phyloP scores from a whole-genome alignment of 352 stramenopile genomes.

The Phytophthora niederhauseri region DNA sequence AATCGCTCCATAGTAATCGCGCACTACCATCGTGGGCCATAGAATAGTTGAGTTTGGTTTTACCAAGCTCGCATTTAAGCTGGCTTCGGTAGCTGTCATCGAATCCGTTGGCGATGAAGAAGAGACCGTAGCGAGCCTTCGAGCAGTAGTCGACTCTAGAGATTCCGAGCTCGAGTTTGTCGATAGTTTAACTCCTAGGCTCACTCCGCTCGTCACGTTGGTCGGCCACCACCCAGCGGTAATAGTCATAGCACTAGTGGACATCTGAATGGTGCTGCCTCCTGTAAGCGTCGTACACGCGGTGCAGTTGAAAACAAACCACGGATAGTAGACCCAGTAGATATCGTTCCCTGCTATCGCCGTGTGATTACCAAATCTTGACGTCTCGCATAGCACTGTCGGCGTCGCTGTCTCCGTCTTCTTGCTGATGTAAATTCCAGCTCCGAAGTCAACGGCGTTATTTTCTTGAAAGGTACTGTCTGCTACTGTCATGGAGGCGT shows the following conservation, averaged over 20 bases:
- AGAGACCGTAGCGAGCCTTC: slow-evolving; percentile 6
- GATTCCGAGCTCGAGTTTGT: slow-evolving; percentile 5
- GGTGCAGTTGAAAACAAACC: slow-evolving; percentile 45
- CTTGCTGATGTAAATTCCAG: slow-evolving; percentile 59
- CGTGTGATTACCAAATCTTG: slow-evolving; percentile 42
- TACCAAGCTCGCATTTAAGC: slow-evolving; percentile 13
- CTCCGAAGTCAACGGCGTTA: slow-evolving; percentile 53
- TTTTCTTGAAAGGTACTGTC: slow-evolving; percentile 47
- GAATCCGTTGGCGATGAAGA: background rate
- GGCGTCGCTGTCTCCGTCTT: slow-evolving; percentile 11
- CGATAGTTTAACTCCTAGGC: slow-evolving; percentile 36
- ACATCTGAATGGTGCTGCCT: slow-evolving; percentile 8
- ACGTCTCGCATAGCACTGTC: slow-evolving; percentile 13
- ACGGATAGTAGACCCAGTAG: slow-evolving; percentile 64
- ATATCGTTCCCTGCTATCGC: slow-evolving; percentile 52
- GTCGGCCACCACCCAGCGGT: slow-evolving; percentile 62
- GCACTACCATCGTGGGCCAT: slow-evolving; percentile 68
- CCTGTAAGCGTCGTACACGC: slow-evolving; percentile 32
- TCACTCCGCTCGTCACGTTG: slow-evolving; percentile 67
- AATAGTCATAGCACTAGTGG: slow-evolving; percentile 52
- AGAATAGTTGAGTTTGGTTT: slow-evolving; percentile 30
- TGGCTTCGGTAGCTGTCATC: background rate
- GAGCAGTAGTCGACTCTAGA: background rate
- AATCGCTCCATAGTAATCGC: slow-evolving; percentile 65
- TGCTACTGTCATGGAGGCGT: slow-evolving; percentile 35